These are phyloP conservation scores for Themeda triandra DNA, from an alignment of 176 grass and related monocot genomes.

Conservation along the genomic window DNA sequence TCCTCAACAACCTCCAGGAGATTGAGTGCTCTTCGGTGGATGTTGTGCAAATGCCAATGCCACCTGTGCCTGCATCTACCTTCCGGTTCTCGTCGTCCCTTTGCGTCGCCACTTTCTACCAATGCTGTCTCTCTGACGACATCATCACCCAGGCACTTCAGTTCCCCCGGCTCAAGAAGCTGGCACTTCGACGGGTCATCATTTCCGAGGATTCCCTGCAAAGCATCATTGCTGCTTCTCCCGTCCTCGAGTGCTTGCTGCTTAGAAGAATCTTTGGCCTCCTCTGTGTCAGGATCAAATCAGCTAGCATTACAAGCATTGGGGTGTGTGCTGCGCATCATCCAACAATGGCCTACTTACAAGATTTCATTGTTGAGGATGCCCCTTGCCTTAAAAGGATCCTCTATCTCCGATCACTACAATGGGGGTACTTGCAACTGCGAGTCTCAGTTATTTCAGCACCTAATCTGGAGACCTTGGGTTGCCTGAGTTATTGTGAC, in stretches of 20 bases:
- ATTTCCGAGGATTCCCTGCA: not conserved
- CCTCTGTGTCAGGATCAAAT: not conserved
- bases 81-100: slow-evolving; percentile 17
- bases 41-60: too few relatives aligned
- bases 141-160: not conserved
- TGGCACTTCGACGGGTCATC: not conserved
- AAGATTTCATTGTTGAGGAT: too few relatives aligned
- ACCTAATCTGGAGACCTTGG: too few relatives aligned
- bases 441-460: too few relatives aligned
- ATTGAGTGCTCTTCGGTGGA: not conserved
- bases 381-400: too few relatives aligned
- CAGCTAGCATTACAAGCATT: not conserved
- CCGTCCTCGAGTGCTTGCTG: not conserved
- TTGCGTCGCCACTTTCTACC: not conserved
- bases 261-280: not conserved
- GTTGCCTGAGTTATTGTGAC: too few relatives aligned
- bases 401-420: too few relatives aligned
- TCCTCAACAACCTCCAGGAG: not conserved
- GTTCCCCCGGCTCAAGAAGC: not conserved
- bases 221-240: not conserved
- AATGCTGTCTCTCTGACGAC: not conserved
- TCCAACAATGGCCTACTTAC: too few relatives aligned
- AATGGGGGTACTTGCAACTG: not conserved
- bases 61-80: slow-evolving; percentile 2
- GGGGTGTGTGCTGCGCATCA: not conserved